Evolutionary conservation across 352 stramenopile genomes (phyloP).

Genomic region (Phytophthora sansomeana): DNA sequence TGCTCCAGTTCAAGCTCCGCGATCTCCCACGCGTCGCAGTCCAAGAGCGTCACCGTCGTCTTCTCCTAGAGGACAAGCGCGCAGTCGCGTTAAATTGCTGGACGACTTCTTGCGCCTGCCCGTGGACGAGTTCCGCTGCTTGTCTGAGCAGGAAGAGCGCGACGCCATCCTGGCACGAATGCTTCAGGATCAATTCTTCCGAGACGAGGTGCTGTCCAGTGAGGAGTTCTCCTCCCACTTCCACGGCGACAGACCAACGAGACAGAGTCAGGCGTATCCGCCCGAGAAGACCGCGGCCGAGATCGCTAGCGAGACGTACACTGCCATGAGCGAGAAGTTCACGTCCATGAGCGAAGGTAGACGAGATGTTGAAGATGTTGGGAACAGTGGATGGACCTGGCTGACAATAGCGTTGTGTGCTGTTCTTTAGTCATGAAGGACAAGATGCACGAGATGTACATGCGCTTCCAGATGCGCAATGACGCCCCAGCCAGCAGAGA

Average conservation of each 20-base stretch:
- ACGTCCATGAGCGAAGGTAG: constrained; percentile 81
- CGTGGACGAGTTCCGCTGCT: constrained; percentile 21
- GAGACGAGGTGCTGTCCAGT: constrained; percentile 71
- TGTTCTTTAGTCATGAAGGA: constrained; percentile 67
- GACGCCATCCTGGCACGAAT: constrained; percentile 80
- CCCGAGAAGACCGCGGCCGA: constrained; percentile 75
- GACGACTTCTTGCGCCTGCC: constrained; percentile 82
- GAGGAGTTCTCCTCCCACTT: constrained; percentile 85
- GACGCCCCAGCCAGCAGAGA: constrained; percentile 59
- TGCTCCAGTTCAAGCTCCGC: constrained; percentile 19
- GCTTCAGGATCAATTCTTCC: constrained; percentile 88
- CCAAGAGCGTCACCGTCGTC: constrained; percentile 17
- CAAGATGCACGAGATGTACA: constrained; percentile 86
- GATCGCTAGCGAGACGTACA: constrained; percentile 79
- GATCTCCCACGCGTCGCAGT: constrained; percentile 17
- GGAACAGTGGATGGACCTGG: neutral
- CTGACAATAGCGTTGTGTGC: constrained; percentile 10
- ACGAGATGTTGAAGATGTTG: neutral
- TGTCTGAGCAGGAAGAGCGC: constrained; percentile 76
- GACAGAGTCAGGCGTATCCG: constrained; percentile 29
- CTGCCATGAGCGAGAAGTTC: constrained; percentile 73
- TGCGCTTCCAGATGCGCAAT: constrained; percentile 80
- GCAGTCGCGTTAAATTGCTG: constrained; percentile 51
- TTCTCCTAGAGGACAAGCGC: constrained; percentile 18
- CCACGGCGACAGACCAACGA: constrained; percentile 31